Evolutionary conservation across 1,284 basidiomycete genomes (phyloP), one percentile per base, ranked within the genome.

Genomic region (Ustilago curta): DNA sequence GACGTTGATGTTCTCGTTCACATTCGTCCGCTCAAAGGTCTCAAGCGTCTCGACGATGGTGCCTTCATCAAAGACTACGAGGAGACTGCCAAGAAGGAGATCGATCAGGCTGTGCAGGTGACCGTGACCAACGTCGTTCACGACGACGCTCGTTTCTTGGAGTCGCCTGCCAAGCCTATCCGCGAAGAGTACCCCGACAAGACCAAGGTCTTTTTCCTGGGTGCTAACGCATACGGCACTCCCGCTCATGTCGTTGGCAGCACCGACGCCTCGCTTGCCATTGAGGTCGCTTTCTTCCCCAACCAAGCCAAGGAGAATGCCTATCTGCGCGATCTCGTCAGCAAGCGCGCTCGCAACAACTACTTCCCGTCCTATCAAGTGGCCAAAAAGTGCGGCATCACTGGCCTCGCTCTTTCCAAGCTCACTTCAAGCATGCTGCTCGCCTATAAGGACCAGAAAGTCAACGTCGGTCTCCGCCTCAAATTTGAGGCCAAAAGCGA

Each of bases 401-500:
- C 77, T 18, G 70, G 70, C 23, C 61, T 84, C 9, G 80, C 78
- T 2, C 89, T 94, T 14, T 91, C 94, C 25, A 93, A 91, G 85
- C 92, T 99, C 76, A 95, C 94, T 0, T 95, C 95, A 25, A 95
- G 93, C 79, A 91, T 98, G 82, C 91, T 97, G 90, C 91, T 97
- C 48, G 91, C 93, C 76, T 89, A 89, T n/a, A 58, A 70, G n/a
- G 69, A 77, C 23, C 88, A 89, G 78, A 97, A 97, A 87, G 89
- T 89, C 64, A 98, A 99, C 84, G 88, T 99, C 32, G 97, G 97
- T 4, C 88, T 99, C 23, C 93, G 93, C 82, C 89, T 99, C 79
- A 99, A 99, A 85, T 99, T 98, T 71, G 97, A 99, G 84, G 93
- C 91, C 23, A 97, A 97, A 86, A 90, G 91, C n/a, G 86, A 95